A percentile compares a stretch with the other conserved stretches of the same genome.
Evolutionary conservation across 352 stramenopile genomes (phyloP).

Genomic region (Pythium myriotylum): DNA sequence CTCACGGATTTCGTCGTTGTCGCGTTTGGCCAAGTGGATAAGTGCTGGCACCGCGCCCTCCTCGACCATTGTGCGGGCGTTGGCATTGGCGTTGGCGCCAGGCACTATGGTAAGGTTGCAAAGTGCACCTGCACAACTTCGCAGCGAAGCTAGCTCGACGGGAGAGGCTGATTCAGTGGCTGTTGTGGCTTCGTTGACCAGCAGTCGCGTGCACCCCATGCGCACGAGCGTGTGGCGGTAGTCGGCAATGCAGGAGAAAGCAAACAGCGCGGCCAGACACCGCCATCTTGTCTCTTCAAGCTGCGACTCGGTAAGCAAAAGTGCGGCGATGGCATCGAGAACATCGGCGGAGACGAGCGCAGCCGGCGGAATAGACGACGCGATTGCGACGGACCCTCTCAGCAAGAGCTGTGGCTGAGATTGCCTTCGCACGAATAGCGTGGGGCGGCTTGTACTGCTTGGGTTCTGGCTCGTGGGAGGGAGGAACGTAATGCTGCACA

Average conservation of each 20-base stretch:
- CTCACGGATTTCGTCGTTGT: constrained; percentile 64
- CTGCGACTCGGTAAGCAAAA: constrained; percentile 30
- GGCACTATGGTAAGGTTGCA: constrained; percentile 62
- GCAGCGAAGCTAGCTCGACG: constrained; percentile 27
- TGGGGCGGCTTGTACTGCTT: background rate
- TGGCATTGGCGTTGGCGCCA: constrained; percentile 14
- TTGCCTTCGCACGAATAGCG: constrained; percentile 24
- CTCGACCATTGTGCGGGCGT: constrained; percentile 60
- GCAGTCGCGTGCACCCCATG: constrained; percentile 46
- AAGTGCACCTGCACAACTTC: constrained; percentile 63
- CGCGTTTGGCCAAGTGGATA: constrained; percentile 61
- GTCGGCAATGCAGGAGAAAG: constrained; percentile 46
- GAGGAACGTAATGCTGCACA: constrained; percentile 63
- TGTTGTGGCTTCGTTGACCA: constrained; percentile 48
- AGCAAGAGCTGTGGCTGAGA: constrained; percentile 17
- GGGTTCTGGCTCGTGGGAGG: background rate
- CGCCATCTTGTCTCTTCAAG: constrained; percentile 59
- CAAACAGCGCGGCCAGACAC: constrained; percentile 59
- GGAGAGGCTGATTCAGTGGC: constrained; percentile 20
- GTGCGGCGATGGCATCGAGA: constrained; percentile 38
- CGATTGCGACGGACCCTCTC: constrained; percentile 7
- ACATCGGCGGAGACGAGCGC: constrained; percentile 39
- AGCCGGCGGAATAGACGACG: constrained; percentile 21
- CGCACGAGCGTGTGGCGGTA: constrained; percentile 49
- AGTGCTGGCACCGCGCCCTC: constrained; percentile 66